These are phyloP conservation scores for Choanephora cucurbitarum DNA, from an alignment of 371 early-diverging fungal genomes.

Conservation along the genomic window DNA sequence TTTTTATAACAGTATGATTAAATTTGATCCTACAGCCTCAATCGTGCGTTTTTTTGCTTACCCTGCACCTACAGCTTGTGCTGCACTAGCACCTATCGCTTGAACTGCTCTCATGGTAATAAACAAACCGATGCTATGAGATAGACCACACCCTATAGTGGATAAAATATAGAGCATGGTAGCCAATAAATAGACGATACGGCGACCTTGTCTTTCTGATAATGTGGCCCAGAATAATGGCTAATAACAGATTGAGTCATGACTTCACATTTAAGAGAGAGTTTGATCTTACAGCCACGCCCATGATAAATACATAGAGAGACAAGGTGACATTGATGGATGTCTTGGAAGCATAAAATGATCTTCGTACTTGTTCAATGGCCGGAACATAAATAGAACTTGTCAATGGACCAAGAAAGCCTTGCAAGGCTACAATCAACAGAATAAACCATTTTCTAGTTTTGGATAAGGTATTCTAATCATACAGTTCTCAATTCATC, in stretches of 20 bases:
- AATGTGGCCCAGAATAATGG: constrained; percentile 72
- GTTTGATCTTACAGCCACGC: constrained; percentile 33
- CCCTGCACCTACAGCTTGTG: constrained; percentile 75
- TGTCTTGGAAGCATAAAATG: constrained; percentile 35
- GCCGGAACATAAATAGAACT: constrained; percentile 55
- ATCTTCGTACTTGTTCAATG: constrained; percentile 35
- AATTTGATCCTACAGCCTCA: too few relatives aligned
- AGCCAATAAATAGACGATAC: constrained; percentile 62
- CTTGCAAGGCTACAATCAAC: constrained; percentile 45
- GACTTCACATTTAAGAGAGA: background rate
- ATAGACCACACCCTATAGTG: constrained; percentile 67
- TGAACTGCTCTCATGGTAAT: constrained; percentile 68
- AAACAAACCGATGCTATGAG: constrained; percentile 55
- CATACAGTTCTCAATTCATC: too few relatives aligned
- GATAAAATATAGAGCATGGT: constrained; percentile 58
- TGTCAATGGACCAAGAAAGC: constrained; percentile 51
- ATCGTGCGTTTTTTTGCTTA: too few relatives aligned
- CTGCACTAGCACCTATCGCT: constrained; percentile 71
- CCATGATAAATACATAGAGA: constrained; percentile 43
- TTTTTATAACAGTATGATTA: too few relatives aligned
- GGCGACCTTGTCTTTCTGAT: constrained; percentile 68
- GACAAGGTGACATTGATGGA: constrained; percentile 49
- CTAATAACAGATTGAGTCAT: constrained; percentile 18
- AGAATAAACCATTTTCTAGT: constrained; percentile 42
- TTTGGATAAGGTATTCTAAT: constrained; percentile 14